Base-by-base conservation (phyloP, 2,329 filamentous ascomycete genomes). In the Lachnellula cervina region DNA sequence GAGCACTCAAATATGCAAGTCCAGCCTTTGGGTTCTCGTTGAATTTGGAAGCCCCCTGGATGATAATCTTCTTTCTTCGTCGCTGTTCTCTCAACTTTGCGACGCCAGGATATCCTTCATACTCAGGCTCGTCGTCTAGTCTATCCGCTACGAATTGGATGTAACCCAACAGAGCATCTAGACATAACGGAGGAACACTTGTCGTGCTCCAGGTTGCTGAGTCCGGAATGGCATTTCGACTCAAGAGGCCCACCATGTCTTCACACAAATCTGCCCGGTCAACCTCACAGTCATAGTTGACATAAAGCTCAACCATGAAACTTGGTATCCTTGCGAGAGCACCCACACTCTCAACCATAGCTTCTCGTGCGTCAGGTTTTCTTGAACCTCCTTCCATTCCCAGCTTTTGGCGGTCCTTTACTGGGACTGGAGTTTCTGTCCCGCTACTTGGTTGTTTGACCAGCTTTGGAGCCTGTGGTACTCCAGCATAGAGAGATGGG, bases 171-270 rank as follows among this genome's bases (percentile, higher is more conserved):
- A 99, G 77, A 9, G 94, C 91, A 73, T 99, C 94, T 21, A 99
- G 78, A 66, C 94, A 99, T 2, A 99, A 76, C 0, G 94, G 94
- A 16, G 94, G 94, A 1, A 99, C 95, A 69, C 96, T 99, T 5
- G 93, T 97, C 11, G 94, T 99, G 71, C 95, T 99, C 94, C 94
- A 99, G 5, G 92, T 97, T 5, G 93, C 94, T 8, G 94, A 96
- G 70, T 99, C 94, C 0, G 94, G 95, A 62, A 99, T 88, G 2
- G 94, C 94, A 70, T 97, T 99, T 56, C 94, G 83, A 19, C 94
- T 93, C 16, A 99, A 77, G 35, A 99, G 80, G 0, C 94, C 93
- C 58, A 99, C 84, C 81, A 97, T 88, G 68, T 99, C 95, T 74
- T 96, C 89, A 67, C 94, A 99, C 5, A 99, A 76, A 73, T 99